These are phyloP conservation scores for Paramecium sonneborni DNA, from an alignment of 73 alveolate genomes.

Conservation along the genomic window DNA sequence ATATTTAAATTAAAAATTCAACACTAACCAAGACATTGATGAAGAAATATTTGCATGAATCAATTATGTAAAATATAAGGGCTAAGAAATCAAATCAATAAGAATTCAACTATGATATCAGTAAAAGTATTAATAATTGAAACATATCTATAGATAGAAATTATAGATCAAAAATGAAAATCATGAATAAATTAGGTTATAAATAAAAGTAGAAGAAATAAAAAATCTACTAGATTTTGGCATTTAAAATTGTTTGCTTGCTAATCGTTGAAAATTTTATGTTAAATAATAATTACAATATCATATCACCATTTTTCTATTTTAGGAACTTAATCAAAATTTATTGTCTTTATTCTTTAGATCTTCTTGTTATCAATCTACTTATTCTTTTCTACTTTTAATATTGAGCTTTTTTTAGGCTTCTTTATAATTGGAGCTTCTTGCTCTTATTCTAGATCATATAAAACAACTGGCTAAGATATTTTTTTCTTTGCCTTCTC, in stretches of 20 bases:
- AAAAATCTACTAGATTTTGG: not conserved
- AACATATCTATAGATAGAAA: not conserved
- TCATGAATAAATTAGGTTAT: not conserved
- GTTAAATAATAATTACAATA: not conserved
- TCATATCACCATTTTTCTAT: not conserved
- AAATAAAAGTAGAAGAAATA: not conserved
- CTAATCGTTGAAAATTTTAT: not conserved
- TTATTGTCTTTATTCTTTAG: not conserved
- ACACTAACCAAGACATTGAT: not conserved
- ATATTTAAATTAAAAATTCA: too few species aligned
- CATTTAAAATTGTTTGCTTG: not conserved
- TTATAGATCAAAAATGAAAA: constrained; percentile 19
- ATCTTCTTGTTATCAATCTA: not conserved
- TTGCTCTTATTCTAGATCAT: not conserved
- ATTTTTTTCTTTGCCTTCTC: not conserved
- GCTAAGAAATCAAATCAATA: not conserved
- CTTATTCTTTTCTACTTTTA: not conserved
- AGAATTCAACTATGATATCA: not conserved
- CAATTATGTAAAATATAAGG: not conserved
- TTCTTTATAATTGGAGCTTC: not conserved
- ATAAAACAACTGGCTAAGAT: not conserved
- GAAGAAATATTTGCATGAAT: not conserved
- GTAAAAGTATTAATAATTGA: not conserved
- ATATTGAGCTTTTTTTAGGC: not conserved
- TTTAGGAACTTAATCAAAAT: not conserved